Evolutionary conservation across 2,329 filamentous ascomycete species (phyloP).

Genomic region (Aspergillus nomiae): DNA sequence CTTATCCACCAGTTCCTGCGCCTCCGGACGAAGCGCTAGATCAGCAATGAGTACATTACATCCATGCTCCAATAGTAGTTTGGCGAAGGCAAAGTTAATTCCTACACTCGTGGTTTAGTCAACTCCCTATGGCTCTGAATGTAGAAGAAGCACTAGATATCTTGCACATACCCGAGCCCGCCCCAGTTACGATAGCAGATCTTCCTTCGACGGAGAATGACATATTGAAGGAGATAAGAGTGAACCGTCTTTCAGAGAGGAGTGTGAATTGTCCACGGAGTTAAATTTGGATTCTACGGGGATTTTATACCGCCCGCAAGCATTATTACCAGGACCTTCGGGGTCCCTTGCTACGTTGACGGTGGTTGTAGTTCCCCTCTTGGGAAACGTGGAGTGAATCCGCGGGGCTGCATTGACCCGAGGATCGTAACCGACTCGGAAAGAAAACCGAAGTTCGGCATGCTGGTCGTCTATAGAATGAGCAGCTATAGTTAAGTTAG

Average conservation of each 20-base stretch:
- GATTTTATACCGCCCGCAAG: slow-evolving; percentile 6
- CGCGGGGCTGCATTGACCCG: slow-evolving; percentile 18
- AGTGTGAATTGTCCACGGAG: not conserved
- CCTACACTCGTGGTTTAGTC: slow-evolving; percentile 30
- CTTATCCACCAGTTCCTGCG: slow-evolving; percentile 42
- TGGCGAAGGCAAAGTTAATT: slow-evolving; percentile 50
- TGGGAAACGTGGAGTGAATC: slow-evolving; percentile 12
- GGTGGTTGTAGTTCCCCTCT: slow-evolving; percentile 8
- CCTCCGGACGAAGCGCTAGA: slow-evolving; percentile 48
- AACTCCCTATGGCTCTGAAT: not conserved
- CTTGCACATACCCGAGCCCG: slow-evolving; percentile 50
- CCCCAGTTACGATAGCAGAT: slow-evolving; percentile 58
- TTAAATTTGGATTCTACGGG: not conserved
- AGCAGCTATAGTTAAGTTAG: not conserved
- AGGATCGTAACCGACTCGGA: slow-evolving; percentile 10
- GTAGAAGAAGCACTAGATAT: not conserved
- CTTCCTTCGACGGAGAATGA: slow-evolving; percentile 46
- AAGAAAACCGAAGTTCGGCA: slow-evolving; percentile 7
- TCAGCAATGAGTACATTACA: slow-evolving; percentile 52
- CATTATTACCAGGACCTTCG: not conserved
- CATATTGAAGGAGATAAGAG: slow-evolving; percentile 26
- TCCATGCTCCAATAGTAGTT: slow-evolving; percentile 45
- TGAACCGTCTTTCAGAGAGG: not conserved
- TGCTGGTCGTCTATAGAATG: not conserved
- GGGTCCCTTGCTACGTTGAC: slow-evolving; percentile 2